Percentiles rank a stretch among this genome's conserved stretches.
Evolutionary conservation across 1,284 basidiomycete species (phyloP).

Genomic region (Cutaneotrichosporon arboriforme): DNA sequence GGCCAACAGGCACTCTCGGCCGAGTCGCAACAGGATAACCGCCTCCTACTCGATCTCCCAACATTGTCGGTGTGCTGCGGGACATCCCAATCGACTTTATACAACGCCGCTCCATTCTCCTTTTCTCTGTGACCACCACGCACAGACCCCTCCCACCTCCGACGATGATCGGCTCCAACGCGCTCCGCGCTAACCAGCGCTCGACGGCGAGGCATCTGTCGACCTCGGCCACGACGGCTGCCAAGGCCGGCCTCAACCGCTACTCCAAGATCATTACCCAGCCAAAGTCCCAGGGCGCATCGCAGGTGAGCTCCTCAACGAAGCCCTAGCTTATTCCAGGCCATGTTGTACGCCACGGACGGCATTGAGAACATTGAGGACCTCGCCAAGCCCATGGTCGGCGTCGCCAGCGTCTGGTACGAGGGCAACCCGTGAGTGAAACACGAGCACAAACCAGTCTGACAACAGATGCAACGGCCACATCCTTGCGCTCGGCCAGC

Average conservation of each 20-base stretch:
- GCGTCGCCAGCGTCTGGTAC: constrained; percentile 82
- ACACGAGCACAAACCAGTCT: constrained; percentile 58
- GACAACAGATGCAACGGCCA: constrained; percentile 77
- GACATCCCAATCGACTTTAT: too few relatives aligned
- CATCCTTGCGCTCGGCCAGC: constrained; percentile 77
- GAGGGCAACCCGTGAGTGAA: constrained; percentile 13
- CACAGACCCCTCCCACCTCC: background rate
- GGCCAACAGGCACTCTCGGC: background rate
- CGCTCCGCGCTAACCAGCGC: constrained; percentile 20
- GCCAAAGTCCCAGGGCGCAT: constrained; percentile 87
- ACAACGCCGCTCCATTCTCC: background rate
- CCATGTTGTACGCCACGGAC: constrained; percentile 94
- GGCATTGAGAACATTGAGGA: constrained; percentile 71
- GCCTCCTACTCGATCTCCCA: too few relatives aligned
- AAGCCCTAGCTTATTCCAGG: constrained; percentile 52
- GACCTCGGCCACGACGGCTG: constrained; percentile 10
- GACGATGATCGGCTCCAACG: constrained; percentile 17
- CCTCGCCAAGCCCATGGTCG: constrained; percentile 90
- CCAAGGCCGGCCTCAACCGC: constrained; percentile 55
- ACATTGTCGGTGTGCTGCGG: too few relatives aligned
- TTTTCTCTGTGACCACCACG: background rate
- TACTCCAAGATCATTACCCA: constrained; percentile 77
- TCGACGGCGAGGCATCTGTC: constrained; percentile 7
- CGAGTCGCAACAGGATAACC: too few relatives aligned
- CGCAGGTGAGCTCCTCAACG: constrained; percentile 58